Base-by-base conservation (phyloP, 352 stramenopile genomes). In the Globisporangium viniferum region DNA sequence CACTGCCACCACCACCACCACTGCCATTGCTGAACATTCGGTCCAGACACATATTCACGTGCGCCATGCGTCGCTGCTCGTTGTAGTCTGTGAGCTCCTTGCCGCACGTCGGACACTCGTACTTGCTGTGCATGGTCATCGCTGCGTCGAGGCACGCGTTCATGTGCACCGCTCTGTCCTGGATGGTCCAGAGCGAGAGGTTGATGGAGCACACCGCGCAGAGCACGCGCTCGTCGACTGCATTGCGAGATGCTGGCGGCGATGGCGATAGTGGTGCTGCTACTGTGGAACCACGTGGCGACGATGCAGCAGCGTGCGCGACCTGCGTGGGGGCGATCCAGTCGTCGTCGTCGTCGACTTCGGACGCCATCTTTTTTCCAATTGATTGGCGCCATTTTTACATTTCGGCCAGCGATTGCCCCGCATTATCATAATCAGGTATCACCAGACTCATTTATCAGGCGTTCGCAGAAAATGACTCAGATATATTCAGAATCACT, bases 21-120 rank as follows among this genome's bases (percentile, higher is more conserved):
- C 20, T 67, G 56, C 39, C 41, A 20, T 27, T 68, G 27, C 57
- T 67, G 63, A 33, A 65, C 54, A 64, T 44, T 27, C 70, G 66
- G 59, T 92, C 84, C 27, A 94, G 74, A 59, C 86, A 94, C 24
- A 78, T 62, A 54, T 92, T 94, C 41, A 83, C 83, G 67, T 94
- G 86, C 68, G 84, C 81, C 62, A 71, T 72, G 56, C 86, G 83
- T 20, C 75, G 78, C 54, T 88, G 81, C 64, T 93, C 84, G 55
- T 88, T 85, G 66, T 76, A 91, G 58, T 90, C 74, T 9, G 81
- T 82, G 33, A 93, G 77, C 14, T 84, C 74, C 56, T 80, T 72
- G 35, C 72, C 68, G 63, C 84, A 92, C 41, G 77, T 81, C 5
- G 84, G 86, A 35, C 86, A 93, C 24, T 82, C 72, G 63, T 75